Base-by-base conservation (phyloP, 257 asterid genomes). In the Sherardia arvensis region DNA sequence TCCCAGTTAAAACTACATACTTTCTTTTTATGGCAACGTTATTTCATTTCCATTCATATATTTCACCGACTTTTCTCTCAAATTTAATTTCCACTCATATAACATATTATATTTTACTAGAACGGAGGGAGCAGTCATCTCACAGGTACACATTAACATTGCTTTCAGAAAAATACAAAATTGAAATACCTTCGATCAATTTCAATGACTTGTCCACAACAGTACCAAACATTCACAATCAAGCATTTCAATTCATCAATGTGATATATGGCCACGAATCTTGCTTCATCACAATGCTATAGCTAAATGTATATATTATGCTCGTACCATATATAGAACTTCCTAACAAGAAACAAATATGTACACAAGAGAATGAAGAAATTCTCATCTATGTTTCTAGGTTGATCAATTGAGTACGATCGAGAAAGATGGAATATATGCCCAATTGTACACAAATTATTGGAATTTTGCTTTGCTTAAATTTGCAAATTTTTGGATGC, bases 71-170 rank as follows among this genome's bases (percentile, higher is more conserved):
- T n/a, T n/a, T n/a, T n/a, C n/a, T n/a, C n/a, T n/a, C n/a, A n/a
- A n/a, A n/a, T n/a, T n/a, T n/a, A n/a, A n/a, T n/a, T n/a, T n/a
- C n/a, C n/a, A n/a, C n/a, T n/a, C n/a, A n/a, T n/a, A n/a, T n/a
- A n/a, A n/a, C n/a, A n/a, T n/a, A n/a, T n/a, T n/a, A n/a, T n/a
- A n/a, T n/a, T n/a, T n/a, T n/a, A n/a, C n/a, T n/a, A n/a, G n/a
- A n/a, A n/a, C n/a, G n/a, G n/a, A n/a, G n/a, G n/a, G n/a, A n/a
- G n/a, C n/a, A 8, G 53, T 32, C 33, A 17, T 10, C 22, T 21
- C 61, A 61, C 25, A 20, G 36, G 36, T 21, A 65, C 69, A 51
- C 51, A 33, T 51, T 32, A 47, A 45, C 67, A 63, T 63, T 63
- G 18, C 67, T n/a, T 45, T 4, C 28, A 4, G 8, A 20, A 58